Percentiles rank a stretch among this genome's conserved stretches.
These are phyloP conservation scores for Phytophthora citricola DNA, from an alignment of 352 stramenopile genomes.

Conservation along the genomic window DNA sequence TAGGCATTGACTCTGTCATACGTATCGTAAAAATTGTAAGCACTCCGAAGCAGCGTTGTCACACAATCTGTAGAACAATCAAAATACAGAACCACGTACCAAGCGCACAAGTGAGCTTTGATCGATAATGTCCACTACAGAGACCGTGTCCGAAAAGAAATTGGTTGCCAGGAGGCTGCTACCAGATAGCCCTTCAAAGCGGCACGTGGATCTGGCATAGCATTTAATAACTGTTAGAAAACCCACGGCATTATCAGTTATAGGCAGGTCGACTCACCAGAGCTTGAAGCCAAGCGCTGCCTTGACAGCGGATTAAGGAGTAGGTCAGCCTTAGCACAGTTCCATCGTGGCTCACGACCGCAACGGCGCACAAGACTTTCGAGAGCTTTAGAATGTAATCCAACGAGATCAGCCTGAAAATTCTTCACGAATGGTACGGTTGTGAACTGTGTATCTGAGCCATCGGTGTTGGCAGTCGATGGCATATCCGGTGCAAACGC, in stretches of 20 bases:
- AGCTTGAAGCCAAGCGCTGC: conserved; percentile 65
- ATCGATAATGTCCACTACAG: conserved; percentile 82
- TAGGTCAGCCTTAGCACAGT: conserved; percentile 76
- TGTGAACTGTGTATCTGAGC: conserved; percentile 30
- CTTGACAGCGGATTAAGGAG: conserved; percentile 75
- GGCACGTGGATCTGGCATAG: conserved; percentile 61
- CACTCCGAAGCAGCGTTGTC: conserved; percentile 1
- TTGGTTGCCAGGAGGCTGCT: conserved; percentile 84
- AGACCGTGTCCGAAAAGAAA: conserved; percentile 77
- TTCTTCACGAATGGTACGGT: conserved; percentile 63
- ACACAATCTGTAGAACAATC: neutral
- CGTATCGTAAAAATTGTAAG: conserved; percentile 9
- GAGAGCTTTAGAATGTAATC: conserved; percentile 59
- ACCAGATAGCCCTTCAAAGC: conserved; percentile 79
- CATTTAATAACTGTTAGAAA: conserved; percentile 14
- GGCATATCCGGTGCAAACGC: conserved; percentile 68
- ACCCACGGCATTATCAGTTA: neutral
- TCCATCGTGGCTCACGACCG: conserved; percentile 79
- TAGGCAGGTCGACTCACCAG: conserved; percentile 40
- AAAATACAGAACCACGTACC: conserved; percentile 40
- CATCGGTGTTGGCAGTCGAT: conserved; percentile 13
- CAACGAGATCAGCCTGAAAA: conserved; percentile 65
- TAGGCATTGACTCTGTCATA: conserved; percentile 78
- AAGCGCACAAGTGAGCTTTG: conserved; percentile 85
- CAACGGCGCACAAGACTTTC: conserved; percentile 62